Evolutionary conservation across 164 flowering plant genomes (phyloP), one percentile per base, ranked within the genome.

Genomic region (Piper betle): DNA sequence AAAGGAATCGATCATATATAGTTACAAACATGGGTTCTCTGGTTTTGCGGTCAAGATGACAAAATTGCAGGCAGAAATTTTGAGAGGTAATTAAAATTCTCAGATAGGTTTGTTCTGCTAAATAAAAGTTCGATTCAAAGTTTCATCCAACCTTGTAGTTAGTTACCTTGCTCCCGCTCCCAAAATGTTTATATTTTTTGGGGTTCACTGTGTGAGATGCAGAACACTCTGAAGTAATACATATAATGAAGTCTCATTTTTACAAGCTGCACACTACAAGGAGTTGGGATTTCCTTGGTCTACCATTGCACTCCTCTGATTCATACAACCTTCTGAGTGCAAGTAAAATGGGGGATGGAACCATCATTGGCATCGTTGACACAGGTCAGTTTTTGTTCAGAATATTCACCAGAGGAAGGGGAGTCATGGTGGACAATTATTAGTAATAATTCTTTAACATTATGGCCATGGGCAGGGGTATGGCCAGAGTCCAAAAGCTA

Each of bases 201-300:
- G 5, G 75, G 50, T 1, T 46, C 15, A 46, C 1, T 12, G 3
- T 9, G 73, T 18, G 37, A 54, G 37, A 9, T 61, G n/a, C 63
- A 79, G 84, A 71, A 50, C 52, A 76, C 11, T 75, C 83, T 5
- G 80, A 71, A 0, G 87, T 79, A 43, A 63, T 78, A 52, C 72
- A 62, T 53, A 75, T 83, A 18, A 63, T 75, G 20, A 74, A 72
- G 1, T 75, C 70, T 61, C 64, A 57, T 19, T 15, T 74, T 43
- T 63, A 66, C 64, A 64, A 65, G 59, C 71, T 75, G 43, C 81
- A 74, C 25, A 81, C 84, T 10, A 81, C 83, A 8, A 65, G 82
- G 53, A 81, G 81, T 64, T 83, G 83, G 82, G 88, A 83, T 52
- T 83, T 64, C 61, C 72, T 81, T 2, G 77, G 79, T 7, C 77